Base-by-base conservation (phyloP, 1,284 basidiomycete species). In the Malassezia brasiliensis region DNA sequence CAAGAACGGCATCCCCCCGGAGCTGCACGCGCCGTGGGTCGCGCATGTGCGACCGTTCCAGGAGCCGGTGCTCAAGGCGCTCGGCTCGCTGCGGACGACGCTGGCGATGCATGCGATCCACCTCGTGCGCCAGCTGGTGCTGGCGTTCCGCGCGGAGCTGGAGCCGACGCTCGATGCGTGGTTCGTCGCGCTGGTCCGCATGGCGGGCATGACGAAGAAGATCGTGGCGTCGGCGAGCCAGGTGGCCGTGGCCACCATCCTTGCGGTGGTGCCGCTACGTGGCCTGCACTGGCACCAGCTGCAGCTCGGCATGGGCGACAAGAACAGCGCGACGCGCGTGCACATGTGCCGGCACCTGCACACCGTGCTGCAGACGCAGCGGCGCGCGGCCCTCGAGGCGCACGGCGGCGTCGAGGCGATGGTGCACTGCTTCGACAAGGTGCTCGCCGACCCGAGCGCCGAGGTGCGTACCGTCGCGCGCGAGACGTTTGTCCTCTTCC, bases 191-290 rank as follows among this genome's bases (percentile, higher is more conserved):
- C 81, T 94, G 7, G 79, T 91, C 32, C 83, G 83, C 62, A 88
- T 98, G 88, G 84, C 88, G 25, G 85, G 84, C 7, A 84, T 88
- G 57, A 96, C 93, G n/a, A 99, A 99, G 77, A 94, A 90, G 74
- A 84, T 96, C 44, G 83, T 85, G 32, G 89, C 87, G 11, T 84
- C 88, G 53, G 85, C 85, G 52, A 88, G 90, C 0, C 94, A 96
- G 72, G 78, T 81, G 6, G 81, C 83, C 0, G 81, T 87, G 1
- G 79, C 81, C 1, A 78, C 80, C 5, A 80, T 96, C 59, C 81
- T 98, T 35, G 78, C 78, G 9, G 77, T 86, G 64, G 82, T 84
- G 1, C 84, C 86, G 2, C 80, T 83, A 47, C 65, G 69, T 5
- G 84, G 84, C 52, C 83, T 86, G n/a, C 75, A 87, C 51, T 73